These are phyloP conservation scores for Solanum sitiens DNA, from an alignment of 257 asterid genomes.

Conservation along the genomic window DNA sequence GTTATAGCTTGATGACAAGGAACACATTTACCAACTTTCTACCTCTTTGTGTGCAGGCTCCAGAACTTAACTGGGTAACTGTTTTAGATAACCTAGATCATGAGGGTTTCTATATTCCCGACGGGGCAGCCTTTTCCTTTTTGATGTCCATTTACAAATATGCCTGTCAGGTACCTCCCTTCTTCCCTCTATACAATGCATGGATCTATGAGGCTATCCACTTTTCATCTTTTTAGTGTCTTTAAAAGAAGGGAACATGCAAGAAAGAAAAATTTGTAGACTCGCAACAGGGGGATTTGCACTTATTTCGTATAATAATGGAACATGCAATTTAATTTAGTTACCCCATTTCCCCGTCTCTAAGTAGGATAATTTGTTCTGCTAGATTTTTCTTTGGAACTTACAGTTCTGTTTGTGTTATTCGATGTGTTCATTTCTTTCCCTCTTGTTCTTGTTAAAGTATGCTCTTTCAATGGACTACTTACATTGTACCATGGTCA, in stretches of 20 bases:
- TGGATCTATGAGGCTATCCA: neutral
- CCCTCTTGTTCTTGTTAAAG: neutral
- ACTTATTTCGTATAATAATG: neutral
- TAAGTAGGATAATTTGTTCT: neutral
- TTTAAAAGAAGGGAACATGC: neutral
- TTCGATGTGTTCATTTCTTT: neutral
- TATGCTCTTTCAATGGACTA: neutral
- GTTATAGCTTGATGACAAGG: neutral
- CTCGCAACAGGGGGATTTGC: neutral
- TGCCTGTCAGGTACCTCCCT: slow-evolving; percentile 67
- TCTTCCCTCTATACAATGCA: neutral
- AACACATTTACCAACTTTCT: neutral
- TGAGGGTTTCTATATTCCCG: slow-evolving; percentile 77
- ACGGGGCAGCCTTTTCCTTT: slow-evolving; percentile 70
- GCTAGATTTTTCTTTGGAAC: neutral
- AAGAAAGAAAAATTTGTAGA: neutral
- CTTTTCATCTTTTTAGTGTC: neutral
- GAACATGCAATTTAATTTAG: neutral
- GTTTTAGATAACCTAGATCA: slow-evolving; percentile 87
- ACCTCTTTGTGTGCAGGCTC: slow-evolving; percentile 39
- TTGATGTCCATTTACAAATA: slow-evolving; percentile 64
- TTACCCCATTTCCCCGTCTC: neutral
- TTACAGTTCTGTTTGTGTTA: neutral
- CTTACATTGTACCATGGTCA: neutral
- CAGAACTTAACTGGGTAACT: slow-evolving; percentile 63